Percentiles rank a stretch among this genome's conserved stretches.
Conservation (phyloP, 306 rosid genomes). For the Albizia julibrissin region DNA sequence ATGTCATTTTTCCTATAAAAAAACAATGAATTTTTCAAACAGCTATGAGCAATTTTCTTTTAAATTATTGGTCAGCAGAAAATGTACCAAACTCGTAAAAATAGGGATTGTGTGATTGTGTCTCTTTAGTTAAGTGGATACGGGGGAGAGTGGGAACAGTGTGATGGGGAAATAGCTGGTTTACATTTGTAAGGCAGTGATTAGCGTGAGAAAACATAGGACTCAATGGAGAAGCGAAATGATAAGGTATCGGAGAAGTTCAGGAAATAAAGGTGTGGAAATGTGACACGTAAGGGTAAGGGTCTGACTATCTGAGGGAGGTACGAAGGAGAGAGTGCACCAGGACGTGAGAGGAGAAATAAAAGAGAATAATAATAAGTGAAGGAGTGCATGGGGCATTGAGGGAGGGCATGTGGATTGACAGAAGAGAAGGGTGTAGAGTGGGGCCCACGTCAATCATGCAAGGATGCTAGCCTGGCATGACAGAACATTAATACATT, state of each 20-base stretch:
- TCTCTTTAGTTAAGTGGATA: not conserved
- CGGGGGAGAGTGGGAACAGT: not conserved
- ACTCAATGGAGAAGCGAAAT: not conserved
- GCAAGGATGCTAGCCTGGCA: constrained; percentile 71
- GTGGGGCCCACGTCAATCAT: constrained; percentile 72
- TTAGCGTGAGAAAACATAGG: constrained; percentile 5
- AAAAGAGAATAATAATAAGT: constrained; percentile 47
- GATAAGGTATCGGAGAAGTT: not conserved
- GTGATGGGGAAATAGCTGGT: not conserved
- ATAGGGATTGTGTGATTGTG: not conserved
- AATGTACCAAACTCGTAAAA: not conserved
- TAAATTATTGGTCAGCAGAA: too few relatives aligned
- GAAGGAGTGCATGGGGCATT: constrained; percentile 67
- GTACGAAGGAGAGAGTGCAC: constrained; percentile 34
- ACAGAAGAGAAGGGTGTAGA: constrained; percentile 48
- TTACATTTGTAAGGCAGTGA: constrained; percentile 18
- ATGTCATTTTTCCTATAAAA: too few relatives aligned
- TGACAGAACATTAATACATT: constrained; percentile 56
- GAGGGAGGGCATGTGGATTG: constrained; percentile 66
- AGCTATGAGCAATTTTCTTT: too few relatives aligned
- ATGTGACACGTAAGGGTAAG: not conserved
- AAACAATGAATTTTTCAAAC: too few relatives aligned
- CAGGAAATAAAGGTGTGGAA: too few relatives aligned
- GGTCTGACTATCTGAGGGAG: not conserved
- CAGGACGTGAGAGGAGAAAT: constrained; percentile 20